A percentile compares a stretch with the other conserved stretches of the same genome.
Conservation (phyloP, 148 eudicot genomes). For the Nyssa sinensis region DNA sequence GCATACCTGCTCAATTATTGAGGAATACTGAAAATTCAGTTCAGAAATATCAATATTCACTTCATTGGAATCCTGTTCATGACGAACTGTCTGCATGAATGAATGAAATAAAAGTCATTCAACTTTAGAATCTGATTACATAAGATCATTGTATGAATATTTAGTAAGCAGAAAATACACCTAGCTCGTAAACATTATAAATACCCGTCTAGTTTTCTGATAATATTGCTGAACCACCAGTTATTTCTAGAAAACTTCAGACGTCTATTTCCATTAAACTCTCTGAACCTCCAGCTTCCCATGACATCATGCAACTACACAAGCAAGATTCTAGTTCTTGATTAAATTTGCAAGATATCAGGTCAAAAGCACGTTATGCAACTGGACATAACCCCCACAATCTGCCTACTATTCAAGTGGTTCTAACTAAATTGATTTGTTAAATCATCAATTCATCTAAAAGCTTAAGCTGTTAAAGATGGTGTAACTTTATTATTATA, state of each 20-base stretch:
- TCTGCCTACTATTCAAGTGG: background rate
- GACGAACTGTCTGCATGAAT: constrained; percentile 29
- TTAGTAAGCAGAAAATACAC: background rate
- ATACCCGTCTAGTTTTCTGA: background rate
- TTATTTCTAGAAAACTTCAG: background rate
- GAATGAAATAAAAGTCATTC: background rate
- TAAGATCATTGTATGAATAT: background rate
- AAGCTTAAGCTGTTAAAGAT: too few species aligned
- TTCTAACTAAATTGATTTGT: too few species aligned
- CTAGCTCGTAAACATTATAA: background rate
- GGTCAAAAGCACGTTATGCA: background rate
- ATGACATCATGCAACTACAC: background rate
- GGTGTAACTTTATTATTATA: too few species aligned
- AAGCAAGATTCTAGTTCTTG: background rate
- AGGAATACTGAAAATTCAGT: constrained; percentile 22
- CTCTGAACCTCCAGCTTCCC: background rate
- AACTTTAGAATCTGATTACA: background rate
- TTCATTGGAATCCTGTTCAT: constrained; percentile 30
- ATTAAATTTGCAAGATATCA: background rate
- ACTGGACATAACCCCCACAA: background rate
- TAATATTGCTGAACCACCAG: background rate
- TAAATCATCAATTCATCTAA: too few species aligned
- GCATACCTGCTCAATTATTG: constrained; percentile 28
- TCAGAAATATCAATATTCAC: constrained; percentile 42
- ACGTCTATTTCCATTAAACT: background rate